Percentiles rank a stretch among this genome's conserved stretches.
Conservation (phyloP, 148 eudicot genomes). For the Simmondsia chinensis region DNA sequence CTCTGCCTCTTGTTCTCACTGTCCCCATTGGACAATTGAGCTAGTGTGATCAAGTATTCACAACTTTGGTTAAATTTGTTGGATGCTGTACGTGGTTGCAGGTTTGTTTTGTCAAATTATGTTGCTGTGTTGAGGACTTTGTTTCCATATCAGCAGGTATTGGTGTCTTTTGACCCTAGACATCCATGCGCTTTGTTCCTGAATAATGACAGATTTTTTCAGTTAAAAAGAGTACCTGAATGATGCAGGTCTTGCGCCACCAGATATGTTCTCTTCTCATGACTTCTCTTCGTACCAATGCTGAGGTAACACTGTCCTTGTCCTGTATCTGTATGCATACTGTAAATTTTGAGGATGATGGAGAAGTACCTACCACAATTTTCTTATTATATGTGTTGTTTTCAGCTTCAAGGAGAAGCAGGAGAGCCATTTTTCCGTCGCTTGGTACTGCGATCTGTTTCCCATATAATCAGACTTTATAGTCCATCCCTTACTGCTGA, state of each 20-base stretch:
- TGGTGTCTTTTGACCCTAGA: neutral
- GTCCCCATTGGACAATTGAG: too few species aligned
- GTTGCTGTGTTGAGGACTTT: conserved; percentile 72
- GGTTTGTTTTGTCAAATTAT: conserved; percentile 85
- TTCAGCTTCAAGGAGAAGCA: conserved; percentile 89
- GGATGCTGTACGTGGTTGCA: conserved; percentile 28
- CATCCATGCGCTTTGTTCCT: neutral
- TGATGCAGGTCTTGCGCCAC: conserved; percentile 78
- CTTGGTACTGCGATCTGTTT: conserved; percentile 88
- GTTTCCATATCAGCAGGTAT: conserved; percentile 86
- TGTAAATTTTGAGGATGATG: neutral
- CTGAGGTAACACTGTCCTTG: conserved; percentile 50
- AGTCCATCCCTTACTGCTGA: conserved; percentile 87
- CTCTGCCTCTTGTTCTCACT: too few species aligned
- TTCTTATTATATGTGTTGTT: conserved; percentile 6
- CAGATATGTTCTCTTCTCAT: conserved; percentile 97
- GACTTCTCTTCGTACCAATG: conserved; percentile 97
- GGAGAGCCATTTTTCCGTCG: conserved; percentile 99
- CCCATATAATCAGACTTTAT: conserved; percentile 87
- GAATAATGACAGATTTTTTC: conserved; percentile 1
- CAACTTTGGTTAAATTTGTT: conserved; percentile 6
- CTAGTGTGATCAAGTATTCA: neutral
- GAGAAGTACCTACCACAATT: conserved; percentile 2
- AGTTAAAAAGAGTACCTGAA: conserved; percentile 17
- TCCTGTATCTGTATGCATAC: neutral